Evolutionary conservation across 2,329 filamentous ascomycete species (phyloP), one percentile per base, ranked within the genome.

Genomic region (Sordariomycetes sp.): DNA sequence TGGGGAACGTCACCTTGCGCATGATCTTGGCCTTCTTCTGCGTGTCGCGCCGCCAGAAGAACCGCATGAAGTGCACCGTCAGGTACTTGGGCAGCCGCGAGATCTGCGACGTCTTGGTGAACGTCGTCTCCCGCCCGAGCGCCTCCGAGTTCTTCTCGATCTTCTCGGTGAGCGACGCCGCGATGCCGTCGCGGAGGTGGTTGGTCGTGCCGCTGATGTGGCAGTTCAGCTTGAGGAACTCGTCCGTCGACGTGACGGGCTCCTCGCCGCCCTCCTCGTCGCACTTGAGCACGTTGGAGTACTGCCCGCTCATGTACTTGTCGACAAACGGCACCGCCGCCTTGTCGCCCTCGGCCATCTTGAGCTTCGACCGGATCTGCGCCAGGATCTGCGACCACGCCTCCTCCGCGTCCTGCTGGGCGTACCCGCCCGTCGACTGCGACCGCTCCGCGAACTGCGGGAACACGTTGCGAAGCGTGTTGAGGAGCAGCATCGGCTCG

Each of bases 11-110:
- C 59, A 99, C 94, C 75, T 97, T 99, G 70, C 92, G 89, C 89
- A 99, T 93, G 66, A 99, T 99, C 80, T 99, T 99, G 64, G 93
- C 92, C 79, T 99, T 99, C 78, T 97, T 97, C 72, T 95, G 88
- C 3, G 90, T 91, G 64, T 96, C 90, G 53, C 88, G 85, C 69
- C 96, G 93, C 94, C 94, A 99, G 77, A 93, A 97, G 76, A 99
- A 99, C 63, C 94, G 90, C 59, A 99, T 89, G 70, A 99, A 96
- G 72, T 99, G 94, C 3, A 99, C 90, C 0, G 94, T 94, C 52
- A 99, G 80, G 70, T 99, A 97, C 72, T 96, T 96, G 20, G 94
- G 94, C 54, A 97, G 78, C 22, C 93, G 87, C 12, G 92, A 84
- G 65, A 99, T 95, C 68, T 87, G 85, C n/a, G 90, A 94, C 3